These are phyloP conservation scores for Hanseniaspora opuntiae DNA, from an alignment of 805 yeast genomes.

Conservation along the genomic window DNA sequence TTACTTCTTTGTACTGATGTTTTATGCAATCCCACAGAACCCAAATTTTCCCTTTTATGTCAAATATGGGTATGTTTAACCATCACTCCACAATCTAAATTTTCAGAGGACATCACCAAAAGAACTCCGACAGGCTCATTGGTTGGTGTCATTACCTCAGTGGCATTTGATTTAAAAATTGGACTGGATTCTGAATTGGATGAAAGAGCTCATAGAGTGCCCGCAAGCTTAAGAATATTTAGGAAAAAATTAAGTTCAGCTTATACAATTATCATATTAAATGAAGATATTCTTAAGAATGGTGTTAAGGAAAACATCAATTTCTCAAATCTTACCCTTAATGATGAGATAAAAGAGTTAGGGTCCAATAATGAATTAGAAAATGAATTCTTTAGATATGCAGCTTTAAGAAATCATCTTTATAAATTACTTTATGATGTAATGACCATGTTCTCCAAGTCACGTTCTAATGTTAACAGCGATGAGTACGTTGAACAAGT, in stretches of 20 bases:
- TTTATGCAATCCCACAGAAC: constrained; percentile 23
- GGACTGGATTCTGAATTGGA: constrained; percentile 25
- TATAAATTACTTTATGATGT: not conserved
- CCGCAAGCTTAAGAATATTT: constrained; percentile 8
- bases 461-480: not conserved
- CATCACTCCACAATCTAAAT: constrained; percentile 24
- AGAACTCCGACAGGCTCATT: constrained; percentile 26
- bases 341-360: not conserved
- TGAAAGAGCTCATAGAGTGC: constrained; percentile 19
- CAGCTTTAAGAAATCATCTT: not conserved
- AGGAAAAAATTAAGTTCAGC: constrained; percentile 9
- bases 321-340: not conserved
- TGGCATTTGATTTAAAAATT: constrained; percentile 20
- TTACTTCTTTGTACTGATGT: constrained; percentile 22
- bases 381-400: not conserved
- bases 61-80: constrained; percentile 25
- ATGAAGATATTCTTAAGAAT: constrained; percentile 10
- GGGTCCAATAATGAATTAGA: not conserved
- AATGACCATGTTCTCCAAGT: not conserved
- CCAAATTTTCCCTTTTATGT: constrained; percentile 21
- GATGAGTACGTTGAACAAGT: not conserved
- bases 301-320: not conserved
- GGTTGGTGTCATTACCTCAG: constrained; percentile 21
- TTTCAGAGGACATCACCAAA: constrained; percentile 22
- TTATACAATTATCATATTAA: not conserved